Evolutionary conservation across 768 basidiomycete genomes (phyloP).

Genomic region (Kwoniella mangroviensis): DNA sequence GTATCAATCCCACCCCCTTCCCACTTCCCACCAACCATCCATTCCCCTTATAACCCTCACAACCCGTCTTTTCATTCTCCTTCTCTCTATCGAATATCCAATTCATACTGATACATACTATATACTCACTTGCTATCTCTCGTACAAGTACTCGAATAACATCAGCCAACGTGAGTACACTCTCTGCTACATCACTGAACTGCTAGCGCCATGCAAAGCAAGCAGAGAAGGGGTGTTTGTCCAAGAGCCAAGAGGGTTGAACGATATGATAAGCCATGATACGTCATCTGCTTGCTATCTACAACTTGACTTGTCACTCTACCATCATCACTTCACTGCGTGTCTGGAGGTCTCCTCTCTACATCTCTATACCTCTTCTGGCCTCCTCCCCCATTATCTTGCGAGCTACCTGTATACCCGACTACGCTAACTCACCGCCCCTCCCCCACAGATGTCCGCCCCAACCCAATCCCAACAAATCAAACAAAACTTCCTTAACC

Average conservation of each 20-base stretch:
- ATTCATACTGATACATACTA: background rate
- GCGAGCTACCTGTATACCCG: background rate
- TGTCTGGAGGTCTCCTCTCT: too few species aligned
- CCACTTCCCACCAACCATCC: constrained; percentile 1
- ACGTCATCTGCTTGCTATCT: constrained; percentile 4
- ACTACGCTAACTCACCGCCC: too few species aligned
- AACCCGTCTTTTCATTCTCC: background rate
- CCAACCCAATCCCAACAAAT: constrained; percentile 50
- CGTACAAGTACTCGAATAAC: background rate
- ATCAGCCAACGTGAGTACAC: constrained; percentile 7
- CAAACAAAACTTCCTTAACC: constrained; percentile 78
- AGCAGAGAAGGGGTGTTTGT: background rate
- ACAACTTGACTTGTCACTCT: too few species aligned
- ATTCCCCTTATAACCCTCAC: background rate
- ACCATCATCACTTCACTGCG: too few species aligned
- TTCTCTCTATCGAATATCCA: background rate
- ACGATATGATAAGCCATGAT: constrained; percentile 4
- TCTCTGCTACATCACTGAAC: background rate
- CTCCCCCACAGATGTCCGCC: constrained; percentile 37
- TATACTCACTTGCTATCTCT: background rate
- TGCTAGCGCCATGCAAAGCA: background rate
- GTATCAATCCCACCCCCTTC: background rate
- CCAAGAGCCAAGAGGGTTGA: background rate
- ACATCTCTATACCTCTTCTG: background rate
- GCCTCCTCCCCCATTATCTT: background rate